Conservation (phyloP, 805 yeast genomes). For the Deakozyma indianensis region DNA sequence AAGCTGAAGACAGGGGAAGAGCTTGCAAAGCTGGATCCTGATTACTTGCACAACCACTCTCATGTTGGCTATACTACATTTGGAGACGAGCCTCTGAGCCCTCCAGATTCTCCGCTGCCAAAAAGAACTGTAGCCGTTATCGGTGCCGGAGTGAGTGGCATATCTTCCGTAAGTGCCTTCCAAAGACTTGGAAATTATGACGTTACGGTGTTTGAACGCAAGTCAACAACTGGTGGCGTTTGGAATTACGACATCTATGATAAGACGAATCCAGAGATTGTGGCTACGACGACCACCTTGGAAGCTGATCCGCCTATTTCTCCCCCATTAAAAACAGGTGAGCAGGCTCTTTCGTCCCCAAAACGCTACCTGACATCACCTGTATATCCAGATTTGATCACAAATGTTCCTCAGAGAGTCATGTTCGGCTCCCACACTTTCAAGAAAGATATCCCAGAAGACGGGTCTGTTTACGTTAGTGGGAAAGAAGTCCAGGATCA, state of each 20-base stretch:
- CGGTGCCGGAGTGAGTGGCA: constrained; percentile 12
- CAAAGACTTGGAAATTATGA: constrained; percentile 6
- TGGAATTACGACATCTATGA: constrained; percentile 8
- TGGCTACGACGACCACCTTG: neutral
- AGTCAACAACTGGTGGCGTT: constrained; percentile 8
- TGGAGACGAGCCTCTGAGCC: neutral
- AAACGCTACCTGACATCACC: neutral
- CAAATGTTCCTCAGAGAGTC: constrained; percentile 1
- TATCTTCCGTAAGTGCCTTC: constrained; percentile 7
- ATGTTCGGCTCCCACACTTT: neutral
- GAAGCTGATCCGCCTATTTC: neutral
- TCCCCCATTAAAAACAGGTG: neutral
- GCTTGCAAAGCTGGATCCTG: neutral
- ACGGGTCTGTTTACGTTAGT: neutral
- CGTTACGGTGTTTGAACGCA: constrained; percentile 8
- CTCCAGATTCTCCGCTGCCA: neutral
- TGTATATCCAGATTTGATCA: neutral
- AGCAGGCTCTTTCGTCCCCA: neutral
- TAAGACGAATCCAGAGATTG: neutral
- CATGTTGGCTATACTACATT: neutral
- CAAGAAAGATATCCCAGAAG: neutral
- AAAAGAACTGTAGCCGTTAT: constrained; percentile 6
- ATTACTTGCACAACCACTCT: neutral
- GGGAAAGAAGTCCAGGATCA: constrained; percentile 1
- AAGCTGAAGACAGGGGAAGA: neutral